Evolutionary conservation across 768 basidiomycete species (phyloP).

Genomic region (Boletus tomentosulus): DNA sequence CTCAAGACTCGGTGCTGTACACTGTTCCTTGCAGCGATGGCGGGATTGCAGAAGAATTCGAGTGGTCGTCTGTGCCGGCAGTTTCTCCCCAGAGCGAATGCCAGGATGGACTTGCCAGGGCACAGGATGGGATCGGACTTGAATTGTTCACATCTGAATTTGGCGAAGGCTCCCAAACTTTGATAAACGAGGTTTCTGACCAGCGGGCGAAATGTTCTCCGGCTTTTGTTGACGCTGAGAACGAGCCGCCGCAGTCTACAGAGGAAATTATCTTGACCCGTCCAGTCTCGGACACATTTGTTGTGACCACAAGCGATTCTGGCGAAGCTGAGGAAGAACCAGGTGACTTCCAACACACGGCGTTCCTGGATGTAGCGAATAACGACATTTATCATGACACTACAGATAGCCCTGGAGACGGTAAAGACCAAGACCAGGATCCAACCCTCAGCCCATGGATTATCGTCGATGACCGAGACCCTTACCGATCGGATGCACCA

Average conservation of each 20-base stretch:
- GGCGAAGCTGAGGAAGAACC: neutral
- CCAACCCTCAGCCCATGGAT: neutral
- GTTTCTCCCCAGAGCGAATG: neutral
- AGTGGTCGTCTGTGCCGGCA: neutral
- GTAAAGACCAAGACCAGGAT: neutral
- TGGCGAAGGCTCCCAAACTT: neutral
- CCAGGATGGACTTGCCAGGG: neutral
- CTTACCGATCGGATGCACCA: neutral
- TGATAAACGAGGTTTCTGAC: neutral
- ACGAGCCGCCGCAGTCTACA: neutral
- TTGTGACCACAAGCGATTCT: neutral
- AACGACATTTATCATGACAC: neutral
- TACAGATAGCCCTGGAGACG: neutral
- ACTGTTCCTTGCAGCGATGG: neutral
- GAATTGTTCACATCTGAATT: neutral
- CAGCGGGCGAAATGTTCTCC: neutral
- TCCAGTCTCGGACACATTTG: neutral
- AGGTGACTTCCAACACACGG: neutral
- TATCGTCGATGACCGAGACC: neutral
- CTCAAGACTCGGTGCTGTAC: neutral
- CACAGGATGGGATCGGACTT: neutral
- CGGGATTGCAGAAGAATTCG: neutral
- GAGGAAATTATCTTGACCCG: neutral
- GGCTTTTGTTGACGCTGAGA: neutral
- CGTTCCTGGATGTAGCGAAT: neutral